phyloP scores from a whole-genome alignment of 768 basidiomycete genomes.

The Podaxis rugospora region DNA sequence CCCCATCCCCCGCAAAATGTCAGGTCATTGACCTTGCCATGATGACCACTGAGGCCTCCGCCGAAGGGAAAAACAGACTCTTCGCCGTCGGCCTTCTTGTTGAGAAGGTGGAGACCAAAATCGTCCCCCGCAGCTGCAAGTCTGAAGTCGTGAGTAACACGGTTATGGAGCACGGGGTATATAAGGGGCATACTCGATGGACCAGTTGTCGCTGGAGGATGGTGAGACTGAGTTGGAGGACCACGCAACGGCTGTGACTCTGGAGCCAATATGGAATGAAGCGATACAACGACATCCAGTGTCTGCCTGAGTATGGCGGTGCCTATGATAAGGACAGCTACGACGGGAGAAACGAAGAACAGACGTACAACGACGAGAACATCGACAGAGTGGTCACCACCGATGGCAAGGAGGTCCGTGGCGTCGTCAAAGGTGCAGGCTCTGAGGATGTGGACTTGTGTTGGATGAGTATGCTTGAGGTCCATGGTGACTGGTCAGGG shows the following conservation, averaged over 20 bases:
- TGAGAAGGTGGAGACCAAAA: constrained; percentile 67
- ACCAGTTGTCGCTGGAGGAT: constrained; percentile 59
- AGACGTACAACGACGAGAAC: constrained; percentile 57
- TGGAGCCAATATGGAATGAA: constrained; percentile 68
- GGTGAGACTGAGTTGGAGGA: constrained; percentile 69
- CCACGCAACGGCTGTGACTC: constrained; percentile 75
- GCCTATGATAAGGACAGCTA: neutral
- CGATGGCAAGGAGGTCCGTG: constrained; percentile 66
- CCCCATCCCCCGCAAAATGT: constrained; percentile 74
- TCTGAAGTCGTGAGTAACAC: constrained; percentile 29
- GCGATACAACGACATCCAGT: constrained; percentile 49
- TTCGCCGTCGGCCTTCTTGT: constrained; percentile 41
- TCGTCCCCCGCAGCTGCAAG: constrained; percentile 65
- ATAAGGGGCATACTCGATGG: constrained; percentile 52
- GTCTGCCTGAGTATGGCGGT: constrained; percentile 28
- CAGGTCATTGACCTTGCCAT: constrained; percentile 74
- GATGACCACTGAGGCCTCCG: constrained; percentile 78
- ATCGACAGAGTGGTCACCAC: constrained; percentile 69
- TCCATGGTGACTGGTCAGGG: constrained; percentile 38
- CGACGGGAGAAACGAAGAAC: constrained; percentile 4
- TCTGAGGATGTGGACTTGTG: constrained; percentile 57
- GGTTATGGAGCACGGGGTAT: neutral
- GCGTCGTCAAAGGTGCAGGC: constrained; percentile 64
- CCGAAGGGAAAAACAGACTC: constrained; percentile 69
- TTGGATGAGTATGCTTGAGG: constrained; percentile 53